Percentiles rank a stretch among this genome's conserved stretches.
Conservation (phyloP, 2,329 filamentous ascomycete species). For the Calonectria naviculata region DNA sequence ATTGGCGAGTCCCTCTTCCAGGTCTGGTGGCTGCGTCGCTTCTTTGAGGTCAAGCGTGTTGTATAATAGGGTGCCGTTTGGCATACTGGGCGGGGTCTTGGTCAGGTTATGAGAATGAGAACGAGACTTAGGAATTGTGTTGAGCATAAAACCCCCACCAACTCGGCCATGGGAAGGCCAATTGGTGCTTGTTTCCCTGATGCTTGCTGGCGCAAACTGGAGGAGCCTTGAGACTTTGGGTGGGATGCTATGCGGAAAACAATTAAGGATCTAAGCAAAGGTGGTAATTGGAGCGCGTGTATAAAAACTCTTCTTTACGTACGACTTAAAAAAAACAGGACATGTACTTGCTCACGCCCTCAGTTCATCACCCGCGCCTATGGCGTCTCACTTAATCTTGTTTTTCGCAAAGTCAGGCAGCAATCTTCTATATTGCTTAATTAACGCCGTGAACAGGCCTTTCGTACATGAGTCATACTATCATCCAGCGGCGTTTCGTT, state of each 20-base stretch:
- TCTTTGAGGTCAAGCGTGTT: conserved; percentile 88
- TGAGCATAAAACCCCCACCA: conserved; percentile 8
- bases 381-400: background rate
- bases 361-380: background rate
- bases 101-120: background rate
- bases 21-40: conserved; percentile 99
- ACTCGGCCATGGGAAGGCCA: conserved; percentile 9
- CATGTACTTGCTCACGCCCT: background rate
- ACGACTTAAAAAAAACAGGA: conserved; percentile 10
- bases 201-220: conserved; percentile 36
- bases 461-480: conserved; percentile 27
- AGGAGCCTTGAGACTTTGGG: conserved; percentile 26
- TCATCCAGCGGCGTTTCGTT: conserved; percentile 36
- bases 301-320: conserved; percentile 33
- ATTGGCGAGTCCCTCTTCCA: conserved; percentile 96
- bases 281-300: conserved; percentile 36
- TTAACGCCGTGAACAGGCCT: conserved; percentile 11
- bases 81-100: background rate
- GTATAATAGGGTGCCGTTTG: conserved; percentile 54
- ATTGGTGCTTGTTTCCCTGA: conserved; percentile 30
- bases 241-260: conserved; percentile 30
- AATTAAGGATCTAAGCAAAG: conserved; percentile 26
- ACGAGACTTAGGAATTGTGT: background rate
- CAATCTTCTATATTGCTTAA: background rate
- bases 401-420: background rate